phyloP scores from a whole-genome alignment of 352 stramenopile genomes.

The Hyaloperonospora brassicae region DNA sequence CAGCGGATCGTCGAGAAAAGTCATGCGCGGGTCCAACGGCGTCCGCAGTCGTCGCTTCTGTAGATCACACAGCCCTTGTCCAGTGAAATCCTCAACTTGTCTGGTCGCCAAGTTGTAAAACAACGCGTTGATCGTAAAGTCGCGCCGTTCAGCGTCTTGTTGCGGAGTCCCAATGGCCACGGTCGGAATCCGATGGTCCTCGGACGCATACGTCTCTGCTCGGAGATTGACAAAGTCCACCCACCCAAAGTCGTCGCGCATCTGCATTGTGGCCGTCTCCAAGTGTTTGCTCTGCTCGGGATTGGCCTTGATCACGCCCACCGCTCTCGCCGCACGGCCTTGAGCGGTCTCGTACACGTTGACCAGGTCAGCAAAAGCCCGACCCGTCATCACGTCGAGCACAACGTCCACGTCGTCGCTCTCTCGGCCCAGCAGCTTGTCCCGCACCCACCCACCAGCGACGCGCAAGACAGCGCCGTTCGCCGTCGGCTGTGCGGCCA shows the following conservation, averaged over 20 bases:
- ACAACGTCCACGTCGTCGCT: slow-evolving; percentile 97
- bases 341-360: slow-evolving; percentile 56
- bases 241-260: slow-evolving; percentile 81
- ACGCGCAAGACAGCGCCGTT: slow-evolving; percentile 86
- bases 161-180: slow-evolving; percentile 74
- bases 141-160: slow-evolving; percentile 85
- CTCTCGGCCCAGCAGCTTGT: slow-evolving; percentile 89
- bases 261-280: slow-evolving; percentile 95
- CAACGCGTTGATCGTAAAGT: slow-evolving; percentile 99
- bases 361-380: slow-evolving; percentile 87
- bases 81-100: slow-evolving; percentile 94
- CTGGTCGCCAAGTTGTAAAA: slow-evolving; percentile 97
- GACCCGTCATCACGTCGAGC: slow-evolving; percentile 92
- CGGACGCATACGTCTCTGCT: slow-evolving; percentile 90
- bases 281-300: slow-evolving; percentile 97
- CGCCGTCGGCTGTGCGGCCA: slow-evolving; percentile 42
- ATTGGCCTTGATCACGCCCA: slow-evolving; percentile 74
- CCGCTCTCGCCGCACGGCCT: slow-evolving; percentile 36
- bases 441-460: slow-evolving; percentile 98
- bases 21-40: slow-evolving; percentile 89
- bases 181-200: slow-evolving; percentile 59
- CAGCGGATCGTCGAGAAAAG: slow-evolving; percentile 96
- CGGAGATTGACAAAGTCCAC: slow-evolving; percentile 98
- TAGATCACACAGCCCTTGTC: slow-evolving; percentile 88
- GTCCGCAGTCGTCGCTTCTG: slow-evolving; percentile 87